Conservation (phyloP, 192 early-diverging fungal species). For the Mortierella antarctica region DNA sequence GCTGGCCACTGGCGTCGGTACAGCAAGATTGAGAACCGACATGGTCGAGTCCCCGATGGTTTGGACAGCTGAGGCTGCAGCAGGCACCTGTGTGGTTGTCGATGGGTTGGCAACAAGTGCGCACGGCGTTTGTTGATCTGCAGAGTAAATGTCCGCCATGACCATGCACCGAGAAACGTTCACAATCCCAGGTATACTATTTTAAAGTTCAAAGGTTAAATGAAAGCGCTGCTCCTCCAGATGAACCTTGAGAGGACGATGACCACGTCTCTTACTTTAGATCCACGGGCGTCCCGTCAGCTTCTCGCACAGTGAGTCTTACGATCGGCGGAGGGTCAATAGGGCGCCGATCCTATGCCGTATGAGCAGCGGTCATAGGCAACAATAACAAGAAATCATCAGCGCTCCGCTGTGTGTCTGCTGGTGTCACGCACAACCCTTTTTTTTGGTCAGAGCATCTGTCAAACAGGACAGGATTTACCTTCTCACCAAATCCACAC, state of each 20-base stretch:
- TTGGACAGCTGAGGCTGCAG: not conserved
- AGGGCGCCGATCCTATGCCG: conserved; percentile 62
- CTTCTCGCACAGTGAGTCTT: conserved; percentile 62
- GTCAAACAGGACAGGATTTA: not conserved
- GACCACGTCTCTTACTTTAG: conserved; percentile 55
- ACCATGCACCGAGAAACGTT: conserved; percentile 31
- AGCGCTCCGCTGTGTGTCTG: too few relatives aligned
- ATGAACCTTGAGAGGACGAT: not conserved
- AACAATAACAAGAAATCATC: not conserved
- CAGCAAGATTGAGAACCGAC: conserved; percentile 21
- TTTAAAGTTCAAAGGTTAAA: not conserved
- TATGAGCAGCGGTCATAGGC: not conserved
- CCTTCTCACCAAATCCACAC: conserved; percentile 64
- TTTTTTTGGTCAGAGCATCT: not conserved
- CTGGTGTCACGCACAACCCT: too few relatives aligned
- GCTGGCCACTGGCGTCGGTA: conserved; percentile 29
- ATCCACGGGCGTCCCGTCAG: conserved; percentile 55
- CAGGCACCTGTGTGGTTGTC: conserved; percentile 1
- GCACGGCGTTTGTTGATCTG: conserved; percentile 14
- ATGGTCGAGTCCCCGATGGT: conserved; percentile 19
- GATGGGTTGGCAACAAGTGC: conserved; percentile 36
- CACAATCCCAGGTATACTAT: conserved; percentile 21
- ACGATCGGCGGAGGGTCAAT: conserved; percentile 70
- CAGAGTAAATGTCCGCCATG: conserved; percentile 39
- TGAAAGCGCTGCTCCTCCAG: not conserved